Conservation (phyloP, 2,329 filamentous ascomycete genomes). For the Biscogniauxia marginata region DNA sequence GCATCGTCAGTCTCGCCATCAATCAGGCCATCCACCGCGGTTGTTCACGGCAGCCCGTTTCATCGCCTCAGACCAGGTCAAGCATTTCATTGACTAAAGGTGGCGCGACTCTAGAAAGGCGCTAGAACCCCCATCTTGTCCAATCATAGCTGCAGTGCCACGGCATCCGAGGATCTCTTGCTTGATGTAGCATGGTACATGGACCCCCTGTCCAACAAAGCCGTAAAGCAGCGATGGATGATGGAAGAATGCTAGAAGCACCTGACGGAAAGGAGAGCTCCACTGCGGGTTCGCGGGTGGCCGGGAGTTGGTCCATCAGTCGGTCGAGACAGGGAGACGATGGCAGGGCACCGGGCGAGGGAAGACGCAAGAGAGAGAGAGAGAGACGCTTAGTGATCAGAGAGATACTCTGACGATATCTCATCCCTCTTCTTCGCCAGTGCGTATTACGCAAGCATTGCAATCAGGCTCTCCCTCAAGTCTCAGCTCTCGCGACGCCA, state of each 20-base stretch:
- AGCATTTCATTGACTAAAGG: conserved; percentile 5
- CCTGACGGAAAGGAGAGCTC: conserved; percentile 12
- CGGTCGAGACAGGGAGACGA: no score
- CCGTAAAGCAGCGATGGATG: conserved; percentile 30
- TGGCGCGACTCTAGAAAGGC: conserved; percentile 37
- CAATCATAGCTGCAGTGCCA: conserved; percentile 23
- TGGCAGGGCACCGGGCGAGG: not conserved
- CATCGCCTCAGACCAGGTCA: not conserved
- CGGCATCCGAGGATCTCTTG: conserved; percentile 23
- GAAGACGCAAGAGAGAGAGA: not conserved
- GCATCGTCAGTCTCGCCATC: not conserved
- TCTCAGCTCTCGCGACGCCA: not conserved
- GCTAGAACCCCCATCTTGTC: conserved; percentile 33
- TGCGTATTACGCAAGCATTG: not conserved
- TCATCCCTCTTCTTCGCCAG: not conserved
- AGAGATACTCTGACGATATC: not conserved
- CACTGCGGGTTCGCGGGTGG: not conserved
- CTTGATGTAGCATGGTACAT: conserved; percentile 19
- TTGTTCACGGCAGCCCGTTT: not conserved
- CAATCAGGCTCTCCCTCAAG: not conserved
- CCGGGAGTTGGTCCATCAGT: not conserved
- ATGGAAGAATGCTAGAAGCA: conserved; percentile 28
- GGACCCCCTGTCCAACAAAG: conserved; percentile 14
- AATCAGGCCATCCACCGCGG: not conserved
- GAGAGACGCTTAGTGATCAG: not conserved